A percentile compares a stretch with the other conserved stretches of the same genome.
Evolutionary conservation across 306 rosid species (phyloP).

Genomic region (Hippophae gyantsensis): DNA sequence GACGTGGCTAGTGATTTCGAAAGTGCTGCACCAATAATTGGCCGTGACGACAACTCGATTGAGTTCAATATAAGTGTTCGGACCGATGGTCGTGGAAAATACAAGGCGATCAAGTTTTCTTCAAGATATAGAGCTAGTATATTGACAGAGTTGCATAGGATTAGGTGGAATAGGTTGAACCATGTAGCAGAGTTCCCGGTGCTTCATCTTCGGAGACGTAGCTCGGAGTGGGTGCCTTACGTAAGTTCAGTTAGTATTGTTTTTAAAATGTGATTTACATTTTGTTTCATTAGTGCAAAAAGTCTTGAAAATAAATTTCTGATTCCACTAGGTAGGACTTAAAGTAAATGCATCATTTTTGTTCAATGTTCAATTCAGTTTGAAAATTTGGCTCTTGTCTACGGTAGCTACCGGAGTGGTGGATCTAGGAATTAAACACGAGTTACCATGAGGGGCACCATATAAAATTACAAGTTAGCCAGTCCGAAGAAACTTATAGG

Average conservation of each 20-base stretch:
- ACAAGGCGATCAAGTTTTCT: conserved; percentile 70
- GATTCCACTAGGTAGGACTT: no score
- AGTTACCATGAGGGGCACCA: no score
- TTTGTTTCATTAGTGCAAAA: no score
- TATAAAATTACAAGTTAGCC: no score
- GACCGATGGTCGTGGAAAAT: conserved; percentile 93
- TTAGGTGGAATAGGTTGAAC: conserved; percentile 65
- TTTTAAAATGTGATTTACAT: no score
- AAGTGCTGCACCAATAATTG: conserved; percentile 52
- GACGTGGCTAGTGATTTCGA: conserved; percentile 68
- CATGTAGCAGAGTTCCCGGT: conserved; percentile 80
- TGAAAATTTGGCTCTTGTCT: no score
- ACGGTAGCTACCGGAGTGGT: no score
- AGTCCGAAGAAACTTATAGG: no score
- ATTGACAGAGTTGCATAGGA: conserved; percentile 78
- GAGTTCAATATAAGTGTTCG: conserved; percentile 76
- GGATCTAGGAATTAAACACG: no score
- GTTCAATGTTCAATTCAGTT: no score
- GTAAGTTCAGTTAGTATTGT: conserved; percentile 40
- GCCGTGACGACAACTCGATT: conserved; percentile 74
- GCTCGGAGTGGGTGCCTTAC: conserved; percentile 71
- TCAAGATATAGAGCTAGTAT: conserved; percentile 77
- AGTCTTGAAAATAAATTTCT: no score
- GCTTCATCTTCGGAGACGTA: conserved; percentile 77
- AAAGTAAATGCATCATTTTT: no score